Evolutionary conservation across 2,329 filamentous ascomycete genomes (phyloP).

Genomic region (Aspergillus awamori): DNA sequence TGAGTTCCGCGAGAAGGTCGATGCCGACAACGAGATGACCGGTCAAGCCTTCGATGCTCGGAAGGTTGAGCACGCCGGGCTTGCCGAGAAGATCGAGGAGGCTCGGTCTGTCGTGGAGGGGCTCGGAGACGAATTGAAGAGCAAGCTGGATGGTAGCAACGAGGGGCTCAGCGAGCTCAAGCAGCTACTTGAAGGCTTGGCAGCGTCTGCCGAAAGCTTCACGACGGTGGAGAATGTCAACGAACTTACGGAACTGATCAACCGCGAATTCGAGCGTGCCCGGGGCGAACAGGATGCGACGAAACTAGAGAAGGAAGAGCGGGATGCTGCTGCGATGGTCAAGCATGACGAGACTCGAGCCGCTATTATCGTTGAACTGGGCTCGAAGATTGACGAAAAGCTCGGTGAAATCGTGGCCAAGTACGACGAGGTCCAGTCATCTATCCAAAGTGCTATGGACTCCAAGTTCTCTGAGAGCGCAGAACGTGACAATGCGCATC

Average conservation of each 20-base stretch:
- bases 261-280: slow-evolving; percentile 83
- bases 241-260: slow-evolving; percentile 74
- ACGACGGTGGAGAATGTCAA: slow-evolving; percentile 64
- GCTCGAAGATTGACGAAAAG: slow-evolving; percentile 70
- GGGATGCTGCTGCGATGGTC: slow-evolving; percentile 56
- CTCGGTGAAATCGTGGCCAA: slow-evolving; percentile 80
- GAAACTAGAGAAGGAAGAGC: slow-evolving; percentile 75
- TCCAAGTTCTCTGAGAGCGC: slow-evolving; percentile 74
- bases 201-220: slow-evolving; percentile 57
- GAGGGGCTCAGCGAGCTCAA: slow-evolving; percentile 63
- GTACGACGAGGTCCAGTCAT: slow-evolving; percentile 80
- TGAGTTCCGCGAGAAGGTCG: slow-evolving; percentile 66
- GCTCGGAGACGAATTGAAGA: slow-evolving; percentile 74
- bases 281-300: slow-evolving; percentile 76
- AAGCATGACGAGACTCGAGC: slow-evolving; percentile 64
- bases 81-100: slow-evolving; percentile 76
- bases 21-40: slow-evolving; percentile 70
- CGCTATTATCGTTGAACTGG: slow-evolving; percentile 57
- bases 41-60: slow-evolving; percentile 81
- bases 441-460: slow-evolving; percentile 71
- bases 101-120: slow-evolving; percentile 77
- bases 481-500: slow-evolving; percentile 70
- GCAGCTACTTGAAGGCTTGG: slow-evolving; percentile 67
- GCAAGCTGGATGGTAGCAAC: slow-evolving; percentile 74
- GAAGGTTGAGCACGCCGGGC: slow-evolving; percentile 77